A percentile compares a stretch with the other conserved stretches of the same genome.
These are phyloP conservation scores for Camellia japonica DNA, from an alignment of 148 eudicot species.

Conservation along the genomic window DNA sequence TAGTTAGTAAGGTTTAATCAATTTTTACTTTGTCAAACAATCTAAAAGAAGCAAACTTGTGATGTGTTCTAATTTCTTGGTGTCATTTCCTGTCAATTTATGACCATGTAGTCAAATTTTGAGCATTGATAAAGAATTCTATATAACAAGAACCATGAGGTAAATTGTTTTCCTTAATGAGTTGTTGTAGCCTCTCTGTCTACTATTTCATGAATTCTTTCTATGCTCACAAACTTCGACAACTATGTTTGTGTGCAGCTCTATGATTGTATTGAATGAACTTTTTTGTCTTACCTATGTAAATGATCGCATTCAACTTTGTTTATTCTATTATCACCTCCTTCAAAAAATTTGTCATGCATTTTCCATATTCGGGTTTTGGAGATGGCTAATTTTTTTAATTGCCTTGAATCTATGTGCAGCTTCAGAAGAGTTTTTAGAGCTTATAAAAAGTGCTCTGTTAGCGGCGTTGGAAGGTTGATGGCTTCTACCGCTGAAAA, in stretches of 20 bases:
- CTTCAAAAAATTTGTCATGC: not conserved
- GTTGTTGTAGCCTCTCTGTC: not conserved
- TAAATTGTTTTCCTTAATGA: not conserved
- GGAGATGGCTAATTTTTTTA: not conserved
- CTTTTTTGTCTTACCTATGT: not conserved
- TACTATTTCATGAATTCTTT: not conserved
- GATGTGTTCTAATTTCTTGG: not conserved
- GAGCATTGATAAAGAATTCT: not conserved
- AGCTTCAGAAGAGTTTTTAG: conserved; percentile 98
- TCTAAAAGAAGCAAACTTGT: not conserved
- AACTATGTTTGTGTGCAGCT: not conserved
- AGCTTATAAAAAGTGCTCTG: conserved; percentile 90
- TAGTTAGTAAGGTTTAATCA: not conserved
- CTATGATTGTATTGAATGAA: not conserved
- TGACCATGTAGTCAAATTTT: not conserved
- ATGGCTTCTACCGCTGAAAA: conserved; percentile 11
- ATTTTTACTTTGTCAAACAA: not conserved
- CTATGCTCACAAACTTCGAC: not conserved
- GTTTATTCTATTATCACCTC: not conserved
- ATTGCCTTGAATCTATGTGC: conserved; percentile 25
- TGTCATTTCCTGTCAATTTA: not conserved
- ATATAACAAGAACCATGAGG: not conserved
- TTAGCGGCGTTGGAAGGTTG: conserved; percentile 92
- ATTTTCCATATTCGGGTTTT: not conserved
- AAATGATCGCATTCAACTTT: not conserved